Conservation (phyloP, 2,329 filamentous ascomycete species). For the Calcarisporium arbuscula region DNA sequence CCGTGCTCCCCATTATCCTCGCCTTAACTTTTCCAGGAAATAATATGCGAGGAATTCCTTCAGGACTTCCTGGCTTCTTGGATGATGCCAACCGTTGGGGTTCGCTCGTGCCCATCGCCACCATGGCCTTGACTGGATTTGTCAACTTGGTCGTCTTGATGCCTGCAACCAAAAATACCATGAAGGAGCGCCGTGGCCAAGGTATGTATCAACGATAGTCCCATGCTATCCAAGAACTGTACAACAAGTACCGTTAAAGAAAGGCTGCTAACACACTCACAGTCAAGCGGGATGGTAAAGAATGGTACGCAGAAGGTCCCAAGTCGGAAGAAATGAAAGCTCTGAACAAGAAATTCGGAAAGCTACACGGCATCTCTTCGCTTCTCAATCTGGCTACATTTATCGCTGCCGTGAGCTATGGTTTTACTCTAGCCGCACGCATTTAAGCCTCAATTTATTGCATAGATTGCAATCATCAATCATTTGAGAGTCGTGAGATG, state of each 20-base stretch:
- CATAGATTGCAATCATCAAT: too few relatives aligned
- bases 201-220: constrained; percentile 42
- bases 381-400: constrained; percentile 70
- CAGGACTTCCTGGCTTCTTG: constrained; percentile 49
- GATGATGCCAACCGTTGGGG: constrained; percentile 54
- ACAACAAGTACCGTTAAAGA: too few relatives aligned
- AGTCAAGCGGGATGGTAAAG: constrained; percentile 87
- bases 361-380: constrained; percentile 75
- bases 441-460: too few relatives aligned
- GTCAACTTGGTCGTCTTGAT: constrained; percentile 66
- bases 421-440: constrained; percentile 62
- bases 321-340: constrained; percentile 79
- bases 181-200: constrained; percentile 71
- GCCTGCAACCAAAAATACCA: constrained; percentile 68
- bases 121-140: constrained; percentile 64
- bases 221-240: neutral
- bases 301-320: constrained; percentile 69
- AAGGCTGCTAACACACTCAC: constrained; percentile 12
- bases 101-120: constrained; percentile 62
- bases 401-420: constrained; percentile 68
- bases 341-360: constrained; percentile 72
- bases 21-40: constrained; percentile 75
- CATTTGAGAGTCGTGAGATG: constrained; percentile 1
- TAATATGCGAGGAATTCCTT: constrained; percentile 37
- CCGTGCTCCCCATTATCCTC: constrained; percentile 63